These are phyloP conservation scores for Phanerochaete carnosa DNA, from an alignment of 768 basidiomycete genomes.

Conservation along the genomic window DNA sequence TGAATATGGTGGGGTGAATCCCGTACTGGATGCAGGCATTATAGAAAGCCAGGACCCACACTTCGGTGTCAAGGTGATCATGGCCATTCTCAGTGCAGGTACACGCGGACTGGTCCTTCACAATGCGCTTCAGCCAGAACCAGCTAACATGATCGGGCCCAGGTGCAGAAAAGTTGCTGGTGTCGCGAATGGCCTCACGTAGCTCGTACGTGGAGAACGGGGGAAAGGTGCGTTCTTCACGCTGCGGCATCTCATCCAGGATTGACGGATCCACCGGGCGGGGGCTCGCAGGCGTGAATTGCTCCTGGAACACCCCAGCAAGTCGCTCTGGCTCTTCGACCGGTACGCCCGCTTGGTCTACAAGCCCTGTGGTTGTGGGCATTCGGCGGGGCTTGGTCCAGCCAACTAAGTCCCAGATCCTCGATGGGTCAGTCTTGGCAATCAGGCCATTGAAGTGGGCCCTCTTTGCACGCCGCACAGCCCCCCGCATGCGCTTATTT, in stretches of 20 bases:
- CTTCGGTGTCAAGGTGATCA: not conserved
- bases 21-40: constrained; percentile 13
- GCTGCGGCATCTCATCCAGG: not conserved
- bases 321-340: not conserved
- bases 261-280: not conserved
- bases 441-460: constrained; percentile 3
- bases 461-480: too few species aligned
- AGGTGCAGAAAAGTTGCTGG: constrained; percentile 1
- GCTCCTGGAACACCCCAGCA: not conserved
- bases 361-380: too few species aligned
- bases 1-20: constrained; percentile 13
- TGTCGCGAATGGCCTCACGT: not conserved
- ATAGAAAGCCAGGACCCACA: not conserved
- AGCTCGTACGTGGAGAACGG: constrained; percentile 5
- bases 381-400: too few species aligned
- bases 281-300: too few species aligned
- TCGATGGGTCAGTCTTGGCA: not conserved
- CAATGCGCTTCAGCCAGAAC: constrained; percentile 7
- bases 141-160: not conserved
- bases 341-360: not conserved
- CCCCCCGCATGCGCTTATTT: too few species aligned
- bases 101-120: not conserved
- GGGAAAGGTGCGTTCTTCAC: not conserved
- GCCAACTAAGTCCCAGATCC: constrained; percentile 6
- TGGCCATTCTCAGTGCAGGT: not conserved